Conservation (phyloP, 2,329 filamentous ascomycete species). For the Helicocarpus griseus region DNA sequence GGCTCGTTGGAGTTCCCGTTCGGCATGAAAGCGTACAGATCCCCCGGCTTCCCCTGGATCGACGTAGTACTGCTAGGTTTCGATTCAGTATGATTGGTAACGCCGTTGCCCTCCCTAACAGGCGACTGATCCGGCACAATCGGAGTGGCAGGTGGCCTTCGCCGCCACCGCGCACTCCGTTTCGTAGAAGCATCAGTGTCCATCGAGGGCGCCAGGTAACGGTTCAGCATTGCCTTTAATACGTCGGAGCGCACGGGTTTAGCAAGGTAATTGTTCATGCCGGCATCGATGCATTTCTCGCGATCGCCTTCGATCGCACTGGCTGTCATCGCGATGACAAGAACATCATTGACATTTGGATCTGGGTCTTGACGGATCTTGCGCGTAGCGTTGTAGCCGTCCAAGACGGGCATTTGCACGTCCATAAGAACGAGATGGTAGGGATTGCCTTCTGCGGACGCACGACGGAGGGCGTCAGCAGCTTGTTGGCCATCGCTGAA, state of each 20-base stretch:
- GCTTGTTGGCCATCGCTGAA: slow-evolving; percentile 85
- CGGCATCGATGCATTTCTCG: slow-evolving; percentile 88
- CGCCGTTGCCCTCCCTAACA: neutral
- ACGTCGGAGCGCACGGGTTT: slow-evolving; percentile 89
- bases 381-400: slow-evolving; percentile 85
- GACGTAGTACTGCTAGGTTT: too few species aligned
- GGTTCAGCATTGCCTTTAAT: slow-evolving; percentile 71
- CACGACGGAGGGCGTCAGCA: slow-evolving; percentile 70
- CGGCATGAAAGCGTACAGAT: neutral
- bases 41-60: neutral
- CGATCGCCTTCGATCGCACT: slow-evolving; percentile 88
- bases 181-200: slow-evolving; percentile 11
- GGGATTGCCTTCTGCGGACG: slow-evolving; percentile 59
- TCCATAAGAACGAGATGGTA: slow-evolving; percentile 95
- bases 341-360: slow-evolving; percentile 65
- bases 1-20: neutral
- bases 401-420: slow-evolving; percentile 88
- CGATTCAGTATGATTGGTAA: neutral
- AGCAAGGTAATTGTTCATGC: slow-evolving; percentile 95
- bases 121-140: neutral
- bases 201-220: slow-evolving; percentile 48
- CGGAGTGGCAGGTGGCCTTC: neutral
- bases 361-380: slow-evolving; percentile 68
- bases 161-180: neutral
- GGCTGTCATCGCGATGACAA: slow-evolving; percentile 98